Evolutionary conservation across 495 filamentous ascomycete species (phyloP).

Genomic region (Lophium mytilinum): DNA sequence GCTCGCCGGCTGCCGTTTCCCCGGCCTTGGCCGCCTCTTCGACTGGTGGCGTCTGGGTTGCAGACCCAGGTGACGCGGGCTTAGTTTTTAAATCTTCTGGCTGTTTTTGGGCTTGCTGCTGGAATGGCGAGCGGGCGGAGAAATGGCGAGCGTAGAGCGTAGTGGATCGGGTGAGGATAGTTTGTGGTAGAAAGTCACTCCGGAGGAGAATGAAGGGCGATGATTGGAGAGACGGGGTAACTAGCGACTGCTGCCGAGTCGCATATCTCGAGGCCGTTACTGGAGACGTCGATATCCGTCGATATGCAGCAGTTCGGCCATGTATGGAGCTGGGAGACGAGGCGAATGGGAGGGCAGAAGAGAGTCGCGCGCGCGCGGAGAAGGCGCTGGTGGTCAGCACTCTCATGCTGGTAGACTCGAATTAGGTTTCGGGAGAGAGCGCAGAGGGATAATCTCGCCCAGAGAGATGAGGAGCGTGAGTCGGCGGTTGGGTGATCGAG

Average conservation of each 20-base stretch:
- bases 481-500: too few species aligned
- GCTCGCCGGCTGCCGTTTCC: slow-evolving; percentile 20
- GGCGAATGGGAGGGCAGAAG: slow-evolving; percentile 11
- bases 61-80: slow-evolving; percentile 30
- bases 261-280: slow-evolving; percentile 17
- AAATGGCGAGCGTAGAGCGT: slow-evolving; percentile 21
- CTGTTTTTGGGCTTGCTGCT: slow-evolving; percentile 25
- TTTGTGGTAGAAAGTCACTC: slow-evolving; percentile 26
- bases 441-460: too few species aligned
- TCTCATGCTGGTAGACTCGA: slow-evolving; percentile 26
- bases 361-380: slow-evolving; percentile 25
- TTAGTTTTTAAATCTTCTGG: slow-evolving; percentile 37
- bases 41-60: slow-evolving; percentile 25
- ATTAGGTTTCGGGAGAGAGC: too few species aligned
- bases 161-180: slow-evolving; percentile 24
- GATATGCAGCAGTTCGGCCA: slow-evolving; percentile 49
- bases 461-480: too few species aligned
- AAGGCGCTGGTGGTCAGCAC: slow-evolving; percentile 20
- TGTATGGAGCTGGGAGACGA: slow-evolving; percentile 29
- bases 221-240: slow-evolving; percentile 5
- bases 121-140: slow-evolving; percentile 17
- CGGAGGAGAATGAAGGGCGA: slow-evolving; percentile 19
- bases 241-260: slow-evolving; percentile 8
- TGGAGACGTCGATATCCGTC: slow-evolving; percentile 42
- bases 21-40: slow-evolving; percentile 35